Evolutionary conservation across 2,329 filamentous ascomycete species (phyloP).

Genomic region (Phialophora chinensis): DNA sequence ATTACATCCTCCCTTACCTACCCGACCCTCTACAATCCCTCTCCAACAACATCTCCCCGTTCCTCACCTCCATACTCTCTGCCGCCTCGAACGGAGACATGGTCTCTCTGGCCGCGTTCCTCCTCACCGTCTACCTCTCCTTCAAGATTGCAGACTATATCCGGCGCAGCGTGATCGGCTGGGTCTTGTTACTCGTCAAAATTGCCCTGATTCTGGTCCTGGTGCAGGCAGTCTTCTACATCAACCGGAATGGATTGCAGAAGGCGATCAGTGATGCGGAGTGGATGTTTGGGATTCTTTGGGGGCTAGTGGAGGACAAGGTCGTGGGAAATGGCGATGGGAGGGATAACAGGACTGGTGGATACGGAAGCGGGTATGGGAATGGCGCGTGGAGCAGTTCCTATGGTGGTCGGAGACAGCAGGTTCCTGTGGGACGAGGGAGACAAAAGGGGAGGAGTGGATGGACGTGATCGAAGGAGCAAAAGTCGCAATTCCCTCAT

Average conservation of each 20-base stretch:
- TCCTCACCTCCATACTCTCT: constrained; percentile 46
- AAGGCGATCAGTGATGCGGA: constrained; percentile 32
- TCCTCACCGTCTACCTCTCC: constrained; percentile 34
- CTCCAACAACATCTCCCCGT: constrained; percentile 32
- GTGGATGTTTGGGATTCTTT: constrained; percentile 33
- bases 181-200: constrained; percentile 36
- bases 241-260: constrained; percentile 34
- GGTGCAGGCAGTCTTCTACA: constrained; percentile 35
- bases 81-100: constrained; percentile 32
- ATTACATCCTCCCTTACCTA: constrained; percentile 40
- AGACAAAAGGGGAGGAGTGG: constrained; percentile 18
- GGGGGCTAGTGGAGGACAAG: constrained; percentile 32
- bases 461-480: constrained; percentile 23
- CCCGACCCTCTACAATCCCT: constrained; percentile 35
- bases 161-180: constrained; percentile 37
- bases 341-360: constrained; percentile 16
- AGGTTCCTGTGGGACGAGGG: constrained; percentile 26
- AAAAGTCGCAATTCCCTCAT: not conserved
- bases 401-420: constrained; percentile 29
- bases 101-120: constrained; percentile 34
- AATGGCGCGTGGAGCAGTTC: constrained; percentile 12
- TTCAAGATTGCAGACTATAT: constrained; percentile 38
- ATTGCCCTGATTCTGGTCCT: constrained; percentile 30
- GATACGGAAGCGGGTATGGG: constrained; percentile 6
- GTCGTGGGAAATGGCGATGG: constrained; percentile 15